These are phyloP conservation scores for Cafeteria roenbergensis DNA, from an alignment of 108 stramenopile genomes.

Conservation along the genomic window DNA sequence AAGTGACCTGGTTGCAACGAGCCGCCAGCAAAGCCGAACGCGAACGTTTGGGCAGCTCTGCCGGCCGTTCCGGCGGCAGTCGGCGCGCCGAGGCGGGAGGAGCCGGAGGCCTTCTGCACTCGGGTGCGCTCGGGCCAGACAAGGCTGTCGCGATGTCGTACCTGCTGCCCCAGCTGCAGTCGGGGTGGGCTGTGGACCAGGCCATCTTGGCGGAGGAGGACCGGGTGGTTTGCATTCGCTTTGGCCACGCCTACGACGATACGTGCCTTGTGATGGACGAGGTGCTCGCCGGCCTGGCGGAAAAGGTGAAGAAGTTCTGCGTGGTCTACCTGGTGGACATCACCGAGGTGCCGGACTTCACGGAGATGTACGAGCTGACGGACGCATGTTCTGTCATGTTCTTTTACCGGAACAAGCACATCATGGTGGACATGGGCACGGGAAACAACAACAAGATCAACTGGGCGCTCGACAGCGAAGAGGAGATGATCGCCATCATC, in stretches of 20 bases:
- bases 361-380: conserved; percentile 89
- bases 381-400: conserved; percentile 93
- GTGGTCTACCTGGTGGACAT: conserved; percentile 93
- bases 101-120: too few relatives aligned
- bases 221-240: conserved; percentile 88
- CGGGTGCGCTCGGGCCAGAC: too few relatives aligned
- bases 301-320: conserved; percentile 93
- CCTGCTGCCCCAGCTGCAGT: conserved; percentile 78
- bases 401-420: conserved; percentile 93
- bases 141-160: conserved; percentile 44
- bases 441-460: conserved; percentile 99
- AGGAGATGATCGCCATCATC: conserved; percentile 95
- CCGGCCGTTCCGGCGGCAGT: too few relatives aligned
- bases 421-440: conserved; percentile 95
- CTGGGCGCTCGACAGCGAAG: conserved; percentile 86
- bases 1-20: too few relatives aligned
- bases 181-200: conserved; percentile 96
- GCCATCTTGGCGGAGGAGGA: conserved; percentile 95
- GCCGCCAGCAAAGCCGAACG: too few relatives aligned
- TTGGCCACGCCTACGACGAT: conserved; percentile 84
- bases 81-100: too few relatives aligned
- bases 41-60: too few relatives aligned
- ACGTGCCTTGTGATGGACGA: conserved; percentile 98
- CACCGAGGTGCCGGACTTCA: conserved; percentile 87
- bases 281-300: conserved; percentile 66